Evolutionary conservation across 352 stramenopile genomes (phyloP), one percentile per base, ranked within the genome.

Genomic region (Globisporangium yorkense): DNA sequence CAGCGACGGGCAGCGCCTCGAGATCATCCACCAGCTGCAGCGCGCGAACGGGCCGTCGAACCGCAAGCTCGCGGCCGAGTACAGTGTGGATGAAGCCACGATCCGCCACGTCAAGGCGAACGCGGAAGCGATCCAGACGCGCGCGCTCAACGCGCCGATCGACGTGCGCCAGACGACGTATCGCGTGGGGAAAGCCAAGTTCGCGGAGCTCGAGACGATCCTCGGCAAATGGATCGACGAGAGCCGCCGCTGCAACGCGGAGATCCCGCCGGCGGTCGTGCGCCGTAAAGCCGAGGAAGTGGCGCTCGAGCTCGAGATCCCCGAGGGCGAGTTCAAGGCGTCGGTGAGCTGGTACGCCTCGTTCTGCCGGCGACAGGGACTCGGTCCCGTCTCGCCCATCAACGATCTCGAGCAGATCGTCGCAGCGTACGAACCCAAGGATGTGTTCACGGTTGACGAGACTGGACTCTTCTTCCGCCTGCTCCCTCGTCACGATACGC

Each of bases 381-480:
- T 63, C 10, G 41, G 50, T 0, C 35, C 57, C 8, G 52, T 59
- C 20, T 16, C 44, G 15, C 52, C 52, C 13, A 55, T 60, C 27
- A 4, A 39, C 24, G 57, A 60, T 9, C 40, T 66, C 13, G 41
- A 44, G 16, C 46, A 61, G 31, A 62, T 57, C 16, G 40, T 62
- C 13, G 35, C 39, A 10, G 18, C 20, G 15, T 66, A 66, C 31
- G 54, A 57, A 0, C 46, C 60, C 10, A 39, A 12, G 2, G 41
- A 58, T 20, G 60, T 66, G 40, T 66, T 51, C 47, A 66, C 40
- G 2, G 51, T 66, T 6, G 60, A 66, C 40, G 60, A 62, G 47
- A 62, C 60, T 1, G 53, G 54, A 9, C 46, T 66, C 10, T 62
- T 62, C 48, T 66, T 57, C 10, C 39, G 54, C 15, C 15, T 66